Base-by-base conservation (phyloP, 768 basidiomycete genomes). In the Mycena polygramma region DNA sequence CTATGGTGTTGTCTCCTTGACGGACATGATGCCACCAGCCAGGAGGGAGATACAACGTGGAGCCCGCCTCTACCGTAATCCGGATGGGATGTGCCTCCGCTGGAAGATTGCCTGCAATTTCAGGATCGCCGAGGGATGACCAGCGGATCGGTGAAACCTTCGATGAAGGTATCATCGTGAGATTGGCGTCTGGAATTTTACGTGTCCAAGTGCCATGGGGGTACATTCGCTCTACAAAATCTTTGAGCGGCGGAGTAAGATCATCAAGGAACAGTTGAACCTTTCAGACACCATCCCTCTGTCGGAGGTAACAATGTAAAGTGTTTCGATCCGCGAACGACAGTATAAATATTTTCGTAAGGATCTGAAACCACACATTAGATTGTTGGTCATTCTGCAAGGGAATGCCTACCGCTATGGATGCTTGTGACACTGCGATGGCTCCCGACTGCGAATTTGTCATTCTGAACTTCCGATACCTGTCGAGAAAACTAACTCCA, bases 21-120 rank as follows among this genome's bases (percentile, higher is more conserved):
- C 89, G 85, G 43, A 97, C 95, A 75, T 94, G 88, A 77, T 97
- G 96, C 92, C 93, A 97, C 97, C 97, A 98, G 0, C 94, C 92
- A 7, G 92, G 88, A n/a, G 97, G 97, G 22, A 98, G 88, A 79
- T 95, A 97, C 22, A 98, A 81, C 0, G 92, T 90, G 73, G 97
- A 92, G 5, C 96, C 96, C 8, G 89, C 87, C 6, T 81, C 70
- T 9, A 98, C 77, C 1, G 88, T 89, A 30, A 97, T 85, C 15
- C 85, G 81, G 41, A 96, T 86, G 1, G 95, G 92, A 57, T 88
- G 86, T 0, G 92, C 86, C 30, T 86, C 86, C 1, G 81, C 73
- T 7, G 89, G 85, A 51, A 92, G 80, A 19, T 79, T 78, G 11
- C 78, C 82, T 22, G 85, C 83, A 51, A 79, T 75, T 67, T 85